phyloP scores from a whole-genome alignment of 331 rosid species.

The Saraca asoca region DNA sequence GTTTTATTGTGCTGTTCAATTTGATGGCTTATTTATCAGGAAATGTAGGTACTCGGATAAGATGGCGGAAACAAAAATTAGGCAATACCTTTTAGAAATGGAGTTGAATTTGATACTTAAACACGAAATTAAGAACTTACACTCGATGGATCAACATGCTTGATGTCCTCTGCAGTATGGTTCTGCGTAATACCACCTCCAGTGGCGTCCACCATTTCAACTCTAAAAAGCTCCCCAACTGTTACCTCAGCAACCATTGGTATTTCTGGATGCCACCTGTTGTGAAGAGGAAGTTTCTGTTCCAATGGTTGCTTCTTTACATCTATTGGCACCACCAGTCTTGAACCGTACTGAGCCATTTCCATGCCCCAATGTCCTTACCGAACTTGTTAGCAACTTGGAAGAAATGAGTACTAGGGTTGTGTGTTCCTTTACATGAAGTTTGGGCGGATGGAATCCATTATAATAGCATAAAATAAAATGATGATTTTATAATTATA shows the following conservation, averaged over 20 bases:
- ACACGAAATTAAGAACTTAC: constrained; percentile 47
- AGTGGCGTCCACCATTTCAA: constrained; percentile 74
- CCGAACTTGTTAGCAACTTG: constrained; percentile 18
- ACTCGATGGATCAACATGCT: constrained; percentile 45
- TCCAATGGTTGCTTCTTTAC: constrained; percentile 63
- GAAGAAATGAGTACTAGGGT: constrained; percentile 7
- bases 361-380: constrained; percentile 19
- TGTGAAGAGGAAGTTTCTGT: constrained; percentile 69
- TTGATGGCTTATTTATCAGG: no score
- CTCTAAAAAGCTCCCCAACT: constrained; percentile 53
- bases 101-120: not conserved
- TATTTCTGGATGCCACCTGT: constrained; percentile 78
- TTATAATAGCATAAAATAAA: no score
- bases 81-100: no score
- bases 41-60: no score
- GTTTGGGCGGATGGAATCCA: no score
- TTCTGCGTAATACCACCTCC: constrained; percentile 68
- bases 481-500: no score
- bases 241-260: constrained; percentile 59
- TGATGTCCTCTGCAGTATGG: constrained; percentile 63
- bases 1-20: no score
- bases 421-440: no score
- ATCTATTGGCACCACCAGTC: constrained; percentile 48
- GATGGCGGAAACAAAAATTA: no score
- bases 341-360: constrained; percentile 53